Base-by-base conservation (phyloP, 129 eudicot genomes). In the Tanacetum coccineum region DNA sequence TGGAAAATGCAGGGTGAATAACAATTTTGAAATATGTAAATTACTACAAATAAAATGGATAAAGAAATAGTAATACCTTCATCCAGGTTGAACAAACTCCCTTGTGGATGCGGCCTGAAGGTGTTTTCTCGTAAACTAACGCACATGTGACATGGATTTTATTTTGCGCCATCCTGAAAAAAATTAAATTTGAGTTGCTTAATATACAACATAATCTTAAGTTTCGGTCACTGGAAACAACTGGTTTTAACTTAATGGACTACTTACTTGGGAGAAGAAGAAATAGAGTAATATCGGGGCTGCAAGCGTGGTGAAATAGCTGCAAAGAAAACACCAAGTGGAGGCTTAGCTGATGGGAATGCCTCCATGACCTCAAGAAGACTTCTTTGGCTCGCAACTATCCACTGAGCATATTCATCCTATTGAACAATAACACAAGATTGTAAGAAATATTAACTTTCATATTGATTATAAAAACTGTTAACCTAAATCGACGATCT, bases 331-430 rank as follows among this genome's bases (percentile, higher is more conserved):
- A 90, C 92, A 17, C 97, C 97, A 69, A 90, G 89, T 45, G 95
- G 82, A 36, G 95, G 95, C 70, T 87, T 91, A 65, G 89, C 87
- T 17, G 97, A 87, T 14, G 95, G 90, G 67, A 91, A 91, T 62
- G 89, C 89, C 22, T 89, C 79, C 84, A 91, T 81, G 15, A 91
- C 97, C 75, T 91, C 97, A 47, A 91, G 93, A 30, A 91, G 83
- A 76, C 97, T 91, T 80, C 91, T 84, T 73, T 84, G 92, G 66
- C 71, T 85, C 53, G 87, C 83, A 64, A 91, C 89, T 71, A 87
- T 49, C 91, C 95, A 87, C 57, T 87, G 90, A 19, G 97, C 80
- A 84, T 91, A 91, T 83, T 91, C 97, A 76, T 91, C 97, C 97
- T 91, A 78, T 61, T 57, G 13, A 18, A 73, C 17, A 26, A 10